These are phyloP conservation scores for Metschnikowia reukaufii DNA, from an alignment of 805 yeast species.

Conservation along the genomic window DNA sequence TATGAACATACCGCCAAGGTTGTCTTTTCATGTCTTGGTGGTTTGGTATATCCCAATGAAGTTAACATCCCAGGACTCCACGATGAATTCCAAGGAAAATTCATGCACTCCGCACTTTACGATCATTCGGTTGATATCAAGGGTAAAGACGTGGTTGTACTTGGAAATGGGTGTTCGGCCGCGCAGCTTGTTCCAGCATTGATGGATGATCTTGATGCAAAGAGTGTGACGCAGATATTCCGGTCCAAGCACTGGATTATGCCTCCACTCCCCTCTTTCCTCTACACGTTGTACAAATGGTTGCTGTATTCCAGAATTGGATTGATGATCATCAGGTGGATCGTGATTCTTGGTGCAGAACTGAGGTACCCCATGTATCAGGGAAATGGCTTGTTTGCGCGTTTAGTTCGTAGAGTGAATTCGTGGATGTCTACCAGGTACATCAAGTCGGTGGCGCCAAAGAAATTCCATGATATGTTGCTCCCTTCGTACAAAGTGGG, in stretches of 20 bases:
- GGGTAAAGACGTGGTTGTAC: slow-evolving; percentile 36
- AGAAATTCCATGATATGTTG: slow-evolving; percentile 32
- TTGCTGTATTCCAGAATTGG: slow-evolving; percentile 30
- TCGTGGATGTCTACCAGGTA: slow-evolving; percentile 22
- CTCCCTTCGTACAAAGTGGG: slow-evolving; percentile 43
- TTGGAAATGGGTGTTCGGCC: slow-evolving; percentile 46
- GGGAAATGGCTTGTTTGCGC: slow-evolving; percentile 29
- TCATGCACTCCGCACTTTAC: slow-evolving; percentile 44
- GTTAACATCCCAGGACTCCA: slow-evolving; percentile 32
- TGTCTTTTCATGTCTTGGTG: slow-evolving; percentile 33
- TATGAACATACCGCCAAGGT: slow-evolving; percentile 31
- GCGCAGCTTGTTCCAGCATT: slow-evolving; percentile 41
- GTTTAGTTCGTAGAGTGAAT: slow-evolving; percentile 28
- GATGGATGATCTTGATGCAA: slow-evolving; percentile 27
- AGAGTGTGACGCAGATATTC: slow-evolving; percentile 32
- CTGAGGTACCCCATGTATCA: slow-evolving; percentile 36
- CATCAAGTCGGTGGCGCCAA: slow-evolving; percentile 31
- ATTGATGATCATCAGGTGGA: slow-evolving; percentile 28
- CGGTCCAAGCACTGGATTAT: slow-evolving; percentile 39
- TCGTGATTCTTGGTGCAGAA: slow-evolving; percentile 33
- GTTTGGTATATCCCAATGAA: slow-evolving; percentile 37
- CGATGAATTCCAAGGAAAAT: slow-evolving; percentile 35
- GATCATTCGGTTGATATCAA: slow-evolving; percentile 34
- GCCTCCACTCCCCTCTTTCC: slow-evolving; percentile 36
- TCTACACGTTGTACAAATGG: slow-evolving; percentile 24